Evolutionary conservation across 768 basidiomycete species (phyloP), one percentile per base, ranked within the genome.

Genomic region (Rossbeevera mucosa): DNA sequence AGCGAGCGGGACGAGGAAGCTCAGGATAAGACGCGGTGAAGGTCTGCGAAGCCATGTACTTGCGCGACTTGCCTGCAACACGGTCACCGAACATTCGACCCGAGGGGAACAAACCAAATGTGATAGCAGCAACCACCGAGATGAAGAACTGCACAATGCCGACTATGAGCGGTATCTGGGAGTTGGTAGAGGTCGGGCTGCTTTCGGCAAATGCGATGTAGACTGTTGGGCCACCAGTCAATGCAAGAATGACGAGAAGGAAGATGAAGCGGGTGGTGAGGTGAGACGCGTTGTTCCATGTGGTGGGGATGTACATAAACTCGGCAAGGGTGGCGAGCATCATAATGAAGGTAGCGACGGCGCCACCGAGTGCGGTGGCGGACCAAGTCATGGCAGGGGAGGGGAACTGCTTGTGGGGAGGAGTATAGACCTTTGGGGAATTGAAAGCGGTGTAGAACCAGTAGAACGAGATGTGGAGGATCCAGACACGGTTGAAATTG

Each of bases 401-500:
- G 1, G 94, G 93, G 45, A 64, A 69, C 26, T 79, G 74, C 63
- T 81, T 80, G 58, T 81, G 75, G 44, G 71, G 74, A 11, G 88
- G 87, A 2, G 89, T 85, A 66, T 97, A 99, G 55, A 97, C 85
- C 59, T 80, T 84, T 7, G 94, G 94, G 0, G 94, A 91, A 74
- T 98, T 94, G 80, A 86, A 96, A n/a, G 96, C 85, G 8, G 95
- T 98, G 74, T 92, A 98, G 74, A 92, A 97, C 83, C 91, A 99
- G 76, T 85, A 98, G 48, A 95, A 72, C 7, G 94, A 80, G 53
- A 99, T 77, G 66, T 99, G 96, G 51, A 95, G 77, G 62, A 99
- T 92, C 96, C 96, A 99, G 65, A 99, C 80, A 36, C 96, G 92
- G 72, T 99, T 99, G 76, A 99, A 99, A 74, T 99, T 97, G 78